Evolutionary conservation across 192 early-diverging fungal genomes (phyloP), one percentile per base, ranked within the genome.

Genomic region (Umbelopsis sp.): DNA sequence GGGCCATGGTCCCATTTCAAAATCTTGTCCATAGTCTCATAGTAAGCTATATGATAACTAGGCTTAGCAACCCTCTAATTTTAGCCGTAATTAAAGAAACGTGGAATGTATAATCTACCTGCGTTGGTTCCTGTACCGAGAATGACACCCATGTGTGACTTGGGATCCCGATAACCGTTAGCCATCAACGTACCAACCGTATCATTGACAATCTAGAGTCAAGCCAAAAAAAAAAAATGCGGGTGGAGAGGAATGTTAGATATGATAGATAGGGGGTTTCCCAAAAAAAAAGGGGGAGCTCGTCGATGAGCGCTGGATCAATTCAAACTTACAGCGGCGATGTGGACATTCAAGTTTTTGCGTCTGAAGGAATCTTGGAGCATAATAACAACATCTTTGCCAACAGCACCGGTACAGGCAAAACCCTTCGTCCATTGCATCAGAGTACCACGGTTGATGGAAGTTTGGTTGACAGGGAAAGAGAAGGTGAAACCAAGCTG

Each of bases 401-500:
- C 90, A 11, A 95, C 87, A 59, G 91, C 91, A 62, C 92, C 94
- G 9, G 83, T 36, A 53, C 84, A 85, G 10, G 81, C 80, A 82
- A 96, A 97, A 22, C 97, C 96, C 85, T 99, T 99, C 78, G 94
- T 97, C 92, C 92, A 94, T 67, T 81, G 71, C 31, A 89, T 84
- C 65, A 94, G 76, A 29, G 80, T 87, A 24, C 92, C 92, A 9
- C 88, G 85, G 59, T 90, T 81, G 59, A 94, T 88, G 54, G 84
- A 79, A 2, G 88, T 92, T 79, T 99, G 97, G 51, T 87, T 78
- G 74, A 97, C 91, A 29, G 97, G 95, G 80, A 97, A 99, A 25
- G 92, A 94, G 80, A 99, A 99, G 9, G 97, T 99, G 78, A 95
- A 99, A 20, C 97, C 97, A n/a, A 92, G 83, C 79, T 86, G 65